A percentile compares a stretch with the other conserved stretches of the same genome.
These are phyloP conservation scores for Rhizophlyctis rosea DNA, from an alignment of 192 early-diverging fungal species.

Conservation along the genomic window DNA sequence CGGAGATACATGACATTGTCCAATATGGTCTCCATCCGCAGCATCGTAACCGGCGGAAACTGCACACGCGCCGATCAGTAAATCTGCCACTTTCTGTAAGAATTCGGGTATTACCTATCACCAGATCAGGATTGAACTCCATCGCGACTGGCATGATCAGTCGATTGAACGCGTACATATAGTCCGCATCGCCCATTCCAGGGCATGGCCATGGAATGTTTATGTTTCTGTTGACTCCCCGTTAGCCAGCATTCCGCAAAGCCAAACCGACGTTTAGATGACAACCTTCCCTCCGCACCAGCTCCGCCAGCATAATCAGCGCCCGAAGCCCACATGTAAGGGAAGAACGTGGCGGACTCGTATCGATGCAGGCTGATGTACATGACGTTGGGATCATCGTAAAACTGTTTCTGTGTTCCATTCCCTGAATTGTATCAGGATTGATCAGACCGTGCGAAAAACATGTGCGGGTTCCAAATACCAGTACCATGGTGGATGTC, in stretches of 20 bases:
- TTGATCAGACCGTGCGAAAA: constrained; percentile 4
- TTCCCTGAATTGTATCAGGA: constrained; percentile 69
- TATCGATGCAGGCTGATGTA: constrained; percentile 88
- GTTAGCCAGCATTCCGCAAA: neutral
- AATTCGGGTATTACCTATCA: constrained; percentile 19
- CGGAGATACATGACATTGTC: constrained; percentile 77
- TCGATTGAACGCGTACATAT: constrained; percentile 76
- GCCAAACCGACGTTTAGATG: neutral
- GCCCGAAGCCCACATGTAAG: constrained; percentile 53
- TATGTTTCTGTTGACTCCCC: constrained; percentile 59
- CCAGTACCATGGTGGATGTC: constrained; percentile 87
- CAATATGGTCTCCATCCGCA: constrained; percentile 77
- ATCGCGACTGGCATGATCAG: constrained; percentile 78
- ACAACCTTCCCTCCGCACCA: constrained; percentile 58
- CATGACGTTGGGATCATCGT: constrained; percentile 71
- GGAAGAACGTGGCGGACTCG: constrained; percentile 78
- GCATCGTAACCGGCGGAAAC: constrained; percentile 93
- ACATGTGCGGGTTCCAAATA: neutral
- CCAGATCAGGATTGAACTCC: constrained; percentile 78
- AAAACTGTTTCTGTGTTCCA: constrained; percentile 84
- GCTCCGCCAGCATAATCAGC: constrained; percentile 56
- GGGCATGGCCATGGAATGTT: constrained; percentile 80
- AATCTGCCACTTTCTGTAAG: neutral
- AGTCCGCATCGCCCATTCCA: constrained; percentile 83
- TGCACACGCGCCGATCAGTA: constrained; percentile 17